Percentiles rank a stretch among this genome's conserved stretches.
These are phyloP conservation scores for Cryptosporidium parvum DNA, from an alignment of 169 alveolate species.

Conservation along the genomic window DNA sequence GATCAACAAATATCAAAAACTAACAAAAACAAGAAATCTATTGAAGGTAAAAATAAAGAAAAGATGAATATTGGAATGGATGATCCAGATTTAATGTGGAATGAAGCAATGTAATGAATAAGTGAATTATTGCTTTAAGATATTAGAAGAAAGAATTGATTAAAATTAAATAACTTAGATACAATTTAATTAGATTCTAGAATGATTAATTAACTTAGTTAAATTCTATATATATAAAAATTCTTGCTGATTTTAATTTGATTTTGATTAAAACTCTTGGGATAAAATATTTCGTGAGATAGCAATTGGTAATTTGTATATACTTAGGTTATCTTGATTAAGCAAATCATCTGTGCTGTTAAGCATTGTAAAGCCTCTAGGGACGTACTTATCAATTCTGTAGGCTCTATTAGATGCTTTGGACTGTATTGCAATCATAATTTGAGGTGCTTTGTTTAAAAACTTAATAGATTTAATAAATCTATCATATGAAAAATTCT, in stretches of 20 bases:
- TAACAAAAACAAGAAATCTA: not conserved
- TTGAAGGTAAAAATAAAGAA: not conserved
- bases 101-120: constrained; percentile 12
- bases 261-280: not conserved
- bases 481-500: constrained; percentile 11
- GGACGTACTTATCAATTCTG: constrained; percentile 44
- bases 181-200: not conserved
- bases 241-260: not conserved
- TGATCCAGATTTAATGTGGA: constrained; percentile 75
- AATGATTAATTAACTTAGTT: not conserved
- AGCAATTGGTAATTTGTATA: constrained; percentile 41
- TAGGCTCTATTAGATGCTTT: constrained; percentile 19
- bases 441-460: constrained; percentile 37
- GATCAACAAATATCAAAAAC: not conserved
- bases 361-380: constrained; percentile 28
- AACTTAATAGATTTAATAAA: constrained; percentile 19
- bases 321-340: constrained; percentile 40
- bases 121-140: not conserved
- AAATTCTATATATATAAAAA: not conserved
- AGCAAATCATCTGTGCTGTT: constrained; percentile 39
- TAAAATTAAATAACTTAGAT: not conserved
- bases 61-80: not conserved
- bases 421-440: constrained; percentile 42
- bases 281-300: constrained; percentile 35
- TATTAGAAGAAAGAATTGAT: not conserved